Base-by-base conservation (phyloP, 352 stramenopile genomes). In the Pythium graminicola region DNA sequence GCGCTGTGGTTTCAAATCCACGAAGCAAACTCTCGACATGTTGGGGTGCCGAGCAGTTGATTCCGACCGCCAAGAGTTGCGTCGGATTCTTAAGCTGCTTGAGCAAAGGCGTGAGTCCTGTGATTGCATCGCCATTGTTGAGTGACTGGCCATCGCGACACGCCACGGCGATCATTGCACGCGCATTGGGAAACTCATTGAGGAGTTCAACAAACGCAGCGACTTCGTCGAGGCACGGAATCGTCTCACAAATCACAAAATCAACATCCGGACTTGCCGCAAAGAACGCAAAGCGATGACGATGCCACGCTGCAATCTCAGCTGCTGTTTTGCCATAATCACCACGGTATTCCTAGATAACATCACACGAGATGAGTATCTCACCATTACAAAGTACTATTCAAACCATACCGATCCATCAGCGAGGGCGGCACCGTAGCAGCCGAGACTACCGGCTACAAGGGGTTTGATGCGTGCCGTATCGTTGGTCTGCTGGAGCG, bases 41-140 rank as follows among this genome's bases (percentile, higher is more conserved):
- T 46, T 79, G 68, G 22, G 86, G 86, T 17, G 80, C 66, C 8
- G 78, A 89, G 66, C 86, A 96, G 64, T 96, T 96, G 41, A 95
- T 75, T 5, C 86, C 86, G 36, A 94, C 70, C 22, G 62, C 80
- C 14, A 93, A 57, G 24, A 95, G 57, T 33, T 85, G 70, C 45
- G 68, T 65, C 14, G 66, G 65, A 36, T 76, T 73, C 29, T 75
- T 69, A n/a, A 86, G 57, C 28, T 76, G 64, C 16, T 65, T 13
- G 23, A 93, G 51, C n/a, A 85, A 57, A 16, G 56, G 23, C 9
- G 65, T 49, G 14, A 88, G 53, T 10, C 62, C 63, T 8, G 54
- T 55, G 50, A 93, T 81, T 0, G 66, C 54, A 40, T 87, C 77
- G 14, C 77, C 75, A 23, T 74, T 88, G 68, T 85, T 87, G 31